Percentiles rank a stretch among this genome's conserved stretches.
Evolutionary conservation across 805 yeast species (phyloP).

Genomic region (Debaryomyces castellii): DNA sequence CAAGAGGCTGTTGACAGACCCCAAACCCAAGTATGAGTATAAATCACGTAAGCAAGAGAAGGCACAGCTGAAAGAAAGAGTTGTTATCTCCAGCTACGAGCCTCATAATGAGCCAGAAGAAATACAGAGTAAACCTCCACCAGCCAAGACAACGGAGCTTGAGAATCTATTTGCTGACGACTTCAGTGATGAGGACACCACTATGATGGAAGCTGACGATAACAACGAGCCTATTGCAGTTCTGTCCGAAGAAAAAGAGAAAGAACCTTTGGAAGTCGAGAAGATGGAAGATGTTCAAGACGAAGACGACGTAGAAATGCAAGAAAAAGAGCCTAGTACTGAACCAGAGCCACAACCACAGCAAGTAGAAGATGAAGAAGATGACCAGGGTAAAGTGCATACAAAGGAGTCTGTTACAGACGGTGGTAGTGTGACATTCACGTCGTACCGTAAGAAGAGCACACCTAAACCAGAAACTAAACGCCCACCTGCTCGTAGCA

Average conservation of each 20-base stretch:
- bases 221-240: constrained; percentile 12
- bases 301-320: constrained; percentile 4
- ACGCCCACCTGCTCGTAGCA: constrained; percentile 7
- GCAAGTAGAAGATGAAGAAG: constrained; percentile 3
- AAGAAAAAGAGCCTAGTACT: constrained; percentile 6
- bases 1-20: constrained; percentile 12
- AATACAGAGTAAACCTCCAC: constrained; percentile 4
- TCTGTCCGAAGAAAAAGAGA: constrained; percentile 2
- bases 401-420: constrained; percentile 13
- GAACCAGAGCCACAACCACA: constrained; percentile 5
- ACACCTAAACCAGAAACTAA: constrained; percentile 13
- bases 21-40: constrained; percentile 23
- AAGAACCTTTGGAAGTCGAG: neutral
- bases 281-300: neutral
- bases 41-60: constrained; percentile 36
- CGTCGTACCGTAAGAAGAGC: constrained; percentile 32
- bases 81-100: constrained; percentile 25
- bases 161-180: constrained; percentile 36
- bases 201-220: neutral
- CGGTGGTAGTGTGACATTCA: constrained; percentile 54
- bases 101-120: constrained; percentile 10
- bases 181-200: constrained; percentile 12
- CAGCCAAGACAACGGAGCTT: constrained; percentile 18
- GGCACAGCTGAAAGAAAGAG: constrained; percentile 33
- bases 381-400: constrained; percentile 8